Conservation (phyloP, 805 yeast genomes). For the Pichia gijzeniarum region DNA sequence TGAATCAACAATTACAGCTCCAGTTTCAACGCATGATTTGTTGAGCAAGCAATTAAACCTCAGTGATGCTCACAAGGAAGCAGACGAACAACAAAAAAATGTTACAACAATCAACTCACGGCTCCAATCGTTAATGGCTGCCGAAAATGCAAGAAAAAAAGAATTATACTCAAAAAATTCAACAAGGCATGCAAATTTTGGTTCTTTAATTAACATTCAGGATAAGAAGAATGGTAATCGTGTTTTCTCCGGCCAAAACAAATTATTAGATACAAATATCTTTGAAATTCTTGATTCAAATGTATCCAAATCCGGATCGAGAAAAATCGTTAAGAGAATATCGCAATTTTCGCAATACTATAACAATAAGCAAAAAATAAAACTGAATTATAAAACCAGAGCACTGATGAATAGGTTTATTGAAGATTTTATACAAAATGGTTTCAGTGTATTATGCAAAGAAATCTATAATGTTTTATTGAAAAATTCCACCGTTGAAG, state of each 20-base stretch:
- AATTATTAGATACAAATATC: conserved; percentile 38
- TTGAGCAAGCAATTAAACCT: not conserved
- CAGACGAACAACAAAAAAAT: not conserved
- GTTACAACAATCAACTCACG: conserved; percentile 22
- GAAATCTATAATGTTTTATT: conserved; percentile 35
- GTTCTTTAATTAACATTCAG: conserved; percentile 71
- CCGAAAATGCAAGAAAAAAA: conserved; percentile 50
- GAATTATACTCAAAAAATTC: conserved; percentile 19
- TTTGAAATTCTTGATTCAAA: conserved; percentile 59
- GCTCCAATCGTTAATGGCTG: conserved; percentile 46
- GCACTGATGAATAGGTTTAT: conserved; percentile 39
- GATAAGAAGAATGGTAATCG: conserved; percentile 47
- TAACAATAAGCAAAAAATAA: conserved; percentile 4
- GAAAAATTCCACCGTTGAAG: conserved; percentile 27
- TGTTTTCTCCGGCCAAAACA: conserved; percentile 64
- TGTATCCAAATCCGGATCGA: conserved; percentile 33
- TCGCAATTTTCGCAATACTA: not conserved
- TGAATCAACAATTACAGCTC: not conserved
- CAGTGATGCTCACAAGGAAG: not conserved
- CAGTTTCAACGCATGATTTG: not conserved
- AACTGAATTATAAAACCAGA: conserved; percentile 16
- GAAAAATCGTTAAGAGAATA: conserved; percentile 38
- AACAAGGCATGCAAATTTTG: conserved; percentile 81
- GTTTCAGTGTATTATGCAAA: conserved; percentile 61
- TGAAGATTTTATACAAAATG: conserved; percentile 59